phyloP scores from a whole-genome alignment of 129 eudicot species.

The Artemisia tridentata region DNA sequence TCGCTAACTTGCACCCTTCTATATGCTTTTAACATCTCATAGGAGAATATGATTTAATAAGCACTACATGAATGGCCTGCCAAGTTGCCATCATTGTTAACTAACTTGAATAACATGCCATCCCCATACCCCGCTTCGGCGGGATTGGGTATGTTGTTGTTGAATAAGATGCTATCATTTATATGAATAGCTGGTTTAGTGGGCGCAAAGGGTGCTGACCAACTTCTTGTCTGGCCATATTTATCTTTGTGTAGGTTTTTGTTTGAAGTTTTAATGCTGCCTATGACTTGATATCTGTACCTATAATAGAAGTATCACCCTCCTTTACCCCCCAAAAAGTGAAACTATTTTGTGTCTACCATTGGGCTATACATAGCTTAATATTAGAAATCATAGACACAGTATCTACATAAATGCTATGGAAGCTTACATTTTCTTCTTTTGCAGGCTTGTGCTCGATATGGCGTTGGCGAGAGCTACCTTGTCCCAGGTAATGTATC shows the following conservation, averaged over 20 bases:
- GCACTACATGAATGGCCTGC: background rate
- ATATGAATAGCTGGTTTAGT: background rate
- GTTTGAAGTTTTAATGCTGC: background rate
- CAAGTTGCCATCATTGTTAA: too few species aligned
- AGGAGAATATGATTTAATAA: background rate
- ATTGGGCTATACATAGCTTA: constrained; percentile 1
- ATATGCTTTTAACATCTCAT: constrained; percentile 3
- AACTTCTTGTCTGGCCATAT: background rate
- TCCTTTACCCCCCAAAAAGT: background rate
- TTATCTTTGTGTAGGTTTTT: constrained; percentile 15
- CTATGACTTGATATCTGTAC: too few species aligned
- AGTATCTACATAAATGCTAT: constrained; percentile 2
- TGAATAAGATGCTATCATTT: background rate
- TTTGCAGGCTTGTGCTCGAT: constrained; percentile 31
- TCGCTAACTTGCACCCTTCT: constrained; percentile 22
- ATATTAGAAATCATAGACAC: constrained; percentile 11
- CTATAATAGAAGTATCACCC: too few species aligned
- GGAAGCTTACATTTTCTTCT: constrained; percentile 15
- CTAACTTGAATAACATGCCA: too few species aligned
- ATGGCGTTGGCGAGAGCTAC: constrained; percentile 62
- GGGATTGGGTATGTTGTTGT: too few species aligned
- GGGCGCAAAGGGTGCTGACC: constrained; percentile 3
- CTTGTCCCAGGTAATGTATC: constrained; percentile 57
- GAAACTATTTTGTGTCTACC: background rate
- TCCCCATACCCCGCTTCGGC: too few species aligned